Conservation (phyloP, 129 eudicot species). For the Centella asiatica region DNA sequence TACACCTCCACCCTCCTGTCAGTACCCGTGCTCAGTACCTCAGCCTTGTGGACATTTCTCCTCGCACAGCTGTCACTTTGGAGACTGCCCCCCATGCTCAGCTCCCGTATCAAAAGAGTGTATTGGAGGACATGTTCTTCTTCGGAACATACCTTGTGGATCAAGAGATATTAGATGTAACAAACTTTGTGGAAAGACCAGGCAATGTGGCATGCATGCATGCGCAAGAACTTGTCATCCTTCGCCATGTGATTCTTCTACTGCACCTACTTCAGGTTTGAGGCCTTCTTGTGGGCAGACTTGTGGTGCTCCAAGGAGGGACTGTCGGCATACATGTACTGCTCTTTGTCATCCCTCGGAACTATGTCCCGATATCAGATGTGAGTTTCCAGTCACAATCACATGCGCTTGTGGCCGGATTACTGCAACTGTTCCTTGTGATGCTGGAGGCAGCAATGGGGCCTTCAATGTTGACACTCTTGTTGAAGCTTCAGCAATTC, state of each 20-base stretch:
- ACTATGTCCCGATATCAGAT: slow-evolving; percentile 71
- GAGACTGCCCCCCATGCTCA: slow-evolving; percentile 93
- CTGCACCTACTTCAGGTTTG: slow-evolving; percentile 32
- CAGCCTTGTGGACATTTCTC: slow-evolving; percentile 91
- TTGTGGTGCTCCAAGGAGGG: slow-evolving; percentile 94
- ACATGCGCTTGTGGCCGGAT: slow-evolving; percentile 78
- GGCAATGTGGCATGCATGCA: slow-evolving; percentile 96
- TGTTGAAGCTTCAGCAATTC: slow-evolving; percentile 66
- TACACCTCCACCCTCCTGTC: slow-evolving; percentile 89
- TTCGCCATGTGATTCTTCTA: slow-evolving; percentile 62
- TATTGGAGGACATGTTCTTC: slow-evolving; percentile 85
- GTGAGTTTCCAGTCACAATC: slow-evolving; percentile 82
- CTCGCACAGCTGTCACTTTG: slow-evolving; percentile 93
- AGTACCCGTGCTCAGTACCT: slow-evolving; percentile 69
- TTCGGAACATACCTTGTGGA: slow-evolving; percentile 88
- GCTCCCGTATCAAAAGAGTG: slow-evolving; percentile 88
- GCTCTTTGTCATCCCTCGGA: slow-evolving; percentile 69
- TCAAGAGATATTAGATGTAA: slow-evolving; percentile 86
- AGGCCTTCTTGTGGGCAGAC: slow-evolving; percentile 81
- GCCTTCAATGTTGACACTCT: slow-evolving; percentile 52
- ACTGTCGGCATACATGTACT: slow-evolving; percentile 88
- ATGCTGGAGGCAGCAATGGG: slow-evolving; percentile 65
- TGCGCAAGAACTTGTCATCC: slow-evolving; percentile 87
- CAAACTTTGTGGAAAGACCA: slow-evolving; percentile 82
- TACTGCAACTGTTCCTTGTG: slow-evolving; percentile 79